Base-by-base conservation (phyloP, 352 stramenopile species). In the Globisporangium sylvaticum region DNA sequence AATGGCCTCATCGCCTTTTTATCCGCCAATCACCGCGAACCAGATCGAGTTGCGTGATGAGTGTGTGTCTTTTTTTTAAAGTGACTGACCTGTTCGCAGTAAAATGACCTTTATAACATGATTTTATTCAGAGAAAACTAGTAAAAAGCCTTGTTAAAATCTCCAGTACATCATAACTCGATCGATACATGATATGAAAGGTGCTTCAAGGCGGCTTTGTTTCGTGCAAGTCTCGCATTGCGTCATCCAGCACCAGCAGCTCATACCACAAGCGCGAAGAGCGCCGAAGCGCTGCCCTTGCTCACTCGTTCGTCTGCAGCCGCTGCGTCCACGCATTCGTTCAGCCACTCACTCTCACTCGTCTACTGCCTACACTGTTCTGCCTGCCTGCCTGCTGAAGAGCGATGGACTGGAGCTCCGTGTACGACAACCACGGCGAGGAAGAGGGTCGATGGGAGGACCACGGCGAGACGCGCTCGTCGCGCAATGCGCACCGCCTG, bases 381-480 rank as follows among this genome's bases (percentile, higher is more conserved):
- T 32, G 18, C 24, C 14, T 24, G 29, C 18, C 24, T 32, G 18
- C 42, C 58, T 42, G 53, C 29, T 3, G 6, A 15, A 24, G 32
- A 31, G 65, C 66, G n/a, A 92, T 92, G 84, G 84, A 92, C 73
- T 92, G 84, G 84, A 88, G 81, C 74, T 66, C 80, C 29, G 72
- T 92, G 46, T 92, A 90, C 73, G 80, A 89, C 52, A 87, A 92
- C 80, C 76, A 76, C 65, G 84, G 84, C 48, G 84, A 92, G 56
- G 81, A 90, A 37, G 64, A 71, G 25, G 83, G 81, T 18, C 66
- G 75, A 48, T 90, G 82, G 82, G 74, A 88, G 70, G 77, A 90
- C 70, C 66, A 88, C 65, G 85, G 83, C 44, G 85, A 93, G 73
- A 91, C 83, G 46, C 81, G 83, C 15, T 91, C 83, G 12, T 90